Evolutionary conservation across 2,329 filamentous ascomycete genomes (phyloP), one percentile per base, ranked within the genome.

Genomic region (Sporothrix euskadiensis): DNA sequence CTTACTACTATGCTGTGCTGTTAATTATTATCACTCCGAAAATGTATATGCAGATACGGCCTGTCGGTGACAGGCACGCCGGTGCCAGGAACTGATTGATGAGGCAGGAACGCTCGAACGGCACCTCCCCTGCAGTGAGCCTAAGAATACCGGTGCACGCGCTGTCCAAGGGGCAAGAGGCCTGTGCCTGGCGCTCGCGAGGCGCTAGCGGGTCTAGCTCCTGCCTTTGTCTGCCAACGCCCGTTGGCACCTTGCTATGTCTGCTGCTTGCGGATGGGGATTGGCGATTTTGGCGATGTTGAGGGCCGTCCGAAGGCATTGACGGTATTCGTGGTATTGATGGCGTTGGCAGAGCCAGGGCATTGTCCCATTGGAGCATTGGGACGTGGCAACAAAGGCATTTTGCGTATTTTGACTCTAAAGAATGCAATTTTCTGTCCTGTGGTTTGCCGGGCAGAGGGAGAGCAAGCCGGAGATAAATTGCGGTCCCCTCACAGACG

Each of bases 401-500:
- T 2, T 26, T 26, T 26, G 14, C 41, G 41, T 6, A 47, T 49
- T 49, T 19, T 4, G 7, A 30, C n/a, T 4, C 35, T 26, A 9
- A 4, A 26, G 52, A 5, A 30, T 12, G 30, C 19, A 54, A 22
- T 12, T n/a, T 19, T 19, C 16, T 19, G 41, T 10, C 41, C 61
- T 49, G 19, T 65, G 70, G 19, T 52, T 68, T 30, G 16, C 30
- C 44, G 59, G 47, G 47, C 71, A 66, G 44, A 72, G 32, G 47
- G 70, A 56, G 47, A 19, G 49, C 59, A 30, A 56, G 71, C 47
- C 32, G 59, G 57, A 47, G 71, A 65, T 72, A 72, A 57, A 68
- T 72, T 72, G 71, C 71, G 22, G 57, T n/a, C 70, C 70, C 70
- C 32, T 66, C 57, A 22, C 30, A 71, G 44, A 68, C 22, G 69